Evolutionary conservation across 2,329 filamentous ascomycete genomes (phyloP), one percentile per base, ranked within the genome.

Genomic region (Penicillium aurantiogriseum): DNA sequence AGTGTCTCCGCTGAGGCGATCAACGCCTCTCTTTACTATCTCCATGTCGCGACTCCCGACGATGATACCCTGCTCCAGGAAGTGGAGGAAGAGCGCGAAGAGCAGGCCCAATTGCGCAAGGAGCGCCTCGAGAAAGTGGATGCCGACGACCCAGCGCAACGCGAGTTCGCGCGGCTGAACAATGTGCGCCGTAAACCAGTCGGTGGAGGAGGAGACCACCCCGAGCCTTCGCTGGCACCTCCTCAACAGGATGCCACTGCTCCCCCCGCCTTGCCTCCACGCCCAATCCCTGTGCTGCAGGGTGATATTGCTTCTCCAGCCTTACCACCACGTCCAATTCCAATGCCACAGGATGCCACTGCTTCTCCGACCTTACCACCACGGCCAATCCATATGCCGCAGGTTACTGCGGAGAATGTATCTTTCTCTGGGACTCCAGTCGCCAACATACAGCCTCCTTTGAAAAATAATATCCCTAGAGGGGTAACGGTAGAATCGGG

Each of bases 1-100:
- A 93, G 91, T 59, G 91, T 99, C 62, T 95, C 91, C 0, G 87
- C 85, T 44, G 88, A 92, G 71, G 93, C 97, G 71, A 88, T 99
- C 48, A 85, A 88, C 55, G 91, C 87, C 67, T 96, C 89, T 15
- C 82, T 99, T 5, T 99, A 97, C 76, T 97, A 94, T 71, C 80
- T 97, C 52, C 93, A 97, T 75, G 83, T 95, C 39, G 84, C 91
- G 58, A 80, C 83, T 2, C 83, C 85, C 4, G 80, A 85, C 39
- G 84, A 90, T 62, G 74, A 79, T 27, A 67, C 66, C 44, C 59
- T 79, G 23, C 68, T 77, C 17, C 67, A 75, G 48, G 69, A 75
- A 62, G 67, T 73, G 47, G 74, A 77, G 59, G 64, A 72, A 46
- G 71, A 77, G 55, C 71, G 68, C 36, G 67, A 72, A 58, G 62